Evolutionary conservation across 495 filamentous ascomycete species (phyloP).

Genomic region (Margaritispora aquatica): DNA sequence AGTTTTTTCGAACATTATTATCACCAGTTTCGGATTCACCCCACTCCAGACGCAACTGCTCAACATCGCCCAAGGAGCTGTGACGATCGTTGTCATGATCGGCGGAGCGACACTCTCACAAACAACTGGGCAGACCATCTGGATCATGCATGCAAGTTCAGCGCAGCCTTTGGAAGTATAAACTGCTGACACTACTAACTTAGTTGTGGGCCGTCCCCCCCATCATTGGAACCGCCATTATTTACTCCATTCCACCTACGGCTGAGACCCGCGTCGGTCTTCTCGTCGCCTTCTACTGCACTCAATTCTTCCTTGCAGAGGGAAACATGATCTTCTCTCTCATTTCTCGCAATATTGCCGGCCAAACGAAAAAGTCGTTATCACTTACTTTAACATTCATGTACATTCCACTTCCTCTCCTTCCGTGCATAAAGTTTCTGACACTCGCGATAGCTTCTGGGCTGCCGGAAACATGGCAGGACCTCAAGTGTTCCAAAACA

Average conservation of each 20-base stretch:
- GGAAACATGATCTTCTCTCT: constrained; percentile 16
- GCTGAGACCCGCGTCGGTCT: constrained; percentile 27
- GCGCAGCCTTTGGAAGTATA: constrained; percentile 20
- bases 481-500: constrained; percentile 8
- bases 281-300: constrained; percentile 16
- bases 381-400: constrained; percentile 9
- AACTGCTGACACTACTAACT: neutral
- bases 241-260: constrained; percentile 22
- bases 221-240: constrained; percentile 14
- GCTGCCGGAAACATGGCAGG: constrained; percentile 15
- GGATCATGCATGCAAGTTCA: constrained; percentile 30
- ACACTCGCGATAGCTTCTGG: no score
- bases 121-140: constrained; percentile 46
- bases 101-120: constrained; percentile 53
- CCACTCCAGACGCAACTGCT: constrained; percentile 54
- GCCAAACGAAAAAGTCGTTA: constrained; percentile 20
- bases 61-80: constrained; percentile 56
- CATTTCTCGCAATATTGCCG: constrained; percentile 16
- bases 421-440: no score
- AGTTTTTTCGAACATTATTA: constrained; percentile 65
- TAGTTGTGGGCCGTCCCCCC: no score
- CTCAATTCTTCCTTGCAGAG: constrained; percentile 15
- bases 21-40: constrained; percentile 48
- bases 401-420: no score
- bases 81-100: constrained; percentile 57